Conservation (phyloP, 2,329 filamentous ascomycete genomes). For the Aspergillus texensis region DNA sequence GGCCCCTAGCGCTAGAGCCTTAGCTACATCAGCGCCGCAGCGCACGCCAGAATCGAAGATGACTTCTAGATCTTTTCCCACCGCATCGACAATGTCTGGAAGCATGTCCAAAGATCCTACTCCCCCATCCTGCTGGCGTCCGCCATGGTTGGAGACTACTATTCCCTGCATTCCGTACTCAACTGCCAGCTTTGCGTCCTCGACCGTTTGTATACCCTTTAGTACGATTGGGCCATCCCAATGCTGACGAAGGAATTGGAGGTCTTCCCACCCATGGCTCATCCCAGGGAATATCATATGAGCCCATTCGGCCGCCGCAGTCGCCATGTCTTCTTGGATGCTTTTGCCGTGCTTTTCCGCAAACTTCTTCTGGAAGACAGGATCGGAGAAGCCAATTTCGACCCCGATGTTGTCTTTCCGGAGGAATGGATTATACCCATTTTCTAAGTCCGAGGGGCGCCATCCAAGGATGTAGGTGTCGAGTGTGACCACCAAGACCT, state of each 20-base stretch:
- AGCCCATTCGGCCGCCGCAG: constrained; percentile 55
- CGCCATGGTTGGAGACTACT: constrained; percentile 54
- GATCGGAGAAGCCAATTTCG: constrained; percentile 65
- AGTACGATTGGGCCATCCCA: constrained; percentile 66
- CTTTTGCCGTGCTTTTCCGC: constrained; percentile 45
- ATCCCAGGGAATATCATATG: constrained; percentile 55
- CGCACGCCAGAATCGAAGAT: constrained; percentile 53
- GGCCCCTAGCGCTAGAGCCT: constrained; percentile 54
- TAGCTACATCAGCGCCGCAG: constrained; percentile 51
- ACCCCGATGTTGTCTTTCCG: constrained; percentile 50
- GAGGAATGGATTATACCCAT: constrained; percentile 50
- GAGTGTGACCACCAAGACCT: constrained; percentile 69
- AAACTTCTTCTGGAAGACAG: constrained; percentile 62
- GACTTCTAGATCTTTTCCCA: constrained; percentile 39
- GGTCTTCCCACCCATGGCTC: constrained; percentile 62
- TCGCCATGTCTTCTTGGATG: constrained; percentile 49
- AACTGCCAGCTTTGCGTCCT: constrained; percentile 49
- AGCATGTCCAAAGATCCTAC: constrained; percentile 52
- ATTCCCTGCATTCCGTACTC: constrained; percentile 51
- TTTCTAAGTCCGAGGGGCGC: constrained; percentile 68
- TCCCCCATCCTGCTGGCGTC: constrained; percentile 51
- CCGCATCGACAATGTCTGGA: constrained; percentile 55
- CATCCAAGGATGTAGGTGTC: constrained; percentile 71
- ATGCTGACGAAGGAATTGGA: constrained; percentile 57
- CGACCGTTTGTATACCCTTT: constrained; percentile 57